A percentile compares a stretch with the other conserved stretches of the same genome.
These are phyloP conservation scores for Alternaria atra DNA, from an alignment of 2,329 filamentous ascomycete genomes.

Conservation along the genomic window DNA sequence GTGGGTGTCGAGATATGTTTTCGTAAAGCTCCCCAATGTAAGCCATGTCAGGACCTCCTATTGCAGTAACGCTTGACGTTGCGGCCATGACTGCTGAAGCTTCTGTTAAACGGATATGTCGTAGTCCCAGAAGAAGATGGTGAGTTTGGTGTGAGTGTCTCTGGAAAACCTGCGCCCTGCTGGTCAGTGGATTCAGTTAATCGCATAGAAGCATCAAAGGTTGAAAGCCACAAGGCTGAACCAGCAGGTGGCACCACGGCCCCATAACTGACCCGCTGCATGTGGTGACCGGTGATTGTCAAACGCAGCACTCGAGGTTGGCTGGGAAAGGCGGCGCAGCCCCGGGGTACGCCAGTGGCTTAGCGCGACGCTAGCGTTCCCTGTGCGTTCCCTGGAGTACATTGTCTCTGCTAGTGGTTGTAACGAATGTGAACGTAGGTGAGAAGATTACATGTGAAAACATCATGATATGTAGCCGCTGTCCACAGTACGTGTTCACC, in stretches of 20 bases:
- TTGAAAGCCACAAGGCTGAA: conserved; percentile 8
- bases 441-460: neutral
- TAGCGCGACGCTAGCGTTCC: conserved; percentile 1
- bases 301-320: conserved; percentile 8
- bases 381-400: neutral
- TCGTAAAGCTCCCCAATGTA: conserved; percentile 45
- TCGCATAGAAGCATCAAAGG: neutral
- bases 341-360: neutral
- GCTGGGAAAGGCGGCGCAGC: neutral
- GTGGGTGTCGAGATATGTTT: conserved; percentile 40
- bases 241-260: neutral
- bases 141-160: neutral
- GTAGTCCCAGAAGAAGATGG: neutral
- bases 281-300: conserved; percentile 2
- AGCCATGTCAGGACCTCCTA: conserved; percentile 43
- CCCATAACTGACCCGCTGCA: neutral
- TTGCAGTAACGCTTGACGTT: conserved; percentile 22
- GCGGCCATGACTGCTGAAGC: conserved; percentile 12
- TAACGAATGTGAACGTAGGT: neutral
- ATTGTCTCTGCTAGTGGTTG: neutral
- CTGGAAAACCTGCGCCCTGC: neutral
- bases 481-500: neutral
- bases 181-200: neutral
- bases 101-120: neutral
- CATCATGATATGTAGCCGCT: neutral